These are phyloP conservation scores for Eucalyptus marginata DNA, from an alignment of 345 rosid species.

Conservation along the genomic window DNA sequence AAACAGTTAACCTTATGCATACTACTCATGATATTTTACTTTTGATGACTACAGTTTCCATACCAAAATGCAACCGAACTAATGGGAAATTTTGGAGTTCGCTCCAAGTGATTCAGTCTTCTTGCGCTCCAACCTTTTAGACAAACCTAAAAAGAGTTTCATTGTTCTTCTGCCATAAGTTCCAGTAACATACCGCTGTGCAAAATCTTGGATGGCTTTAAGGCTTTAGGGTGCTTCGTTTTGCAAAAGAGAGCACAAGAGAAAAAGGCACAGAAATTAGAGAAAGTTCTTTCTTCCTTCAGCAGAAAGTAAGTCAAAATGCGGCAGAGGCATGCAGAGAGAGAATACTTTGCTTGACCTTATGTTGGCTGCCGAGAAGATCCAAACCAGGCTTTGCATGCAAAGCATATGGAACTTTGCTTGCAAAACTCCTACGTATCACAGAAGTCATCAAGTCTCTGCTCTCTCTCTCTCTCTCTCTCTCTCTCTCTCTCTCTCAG, in stretches of 20 bases:
- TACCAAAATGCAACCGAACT: not conserved
- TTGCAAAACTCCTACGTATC: not conserved
- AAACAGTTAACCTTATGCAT: not conserved
- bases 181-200: not conserved
- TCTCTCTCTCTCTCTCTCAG: not conserved
- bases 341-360: slow-evolving; percentile 21
- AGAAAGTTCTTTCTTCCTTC: not conserved
- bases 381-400: slow-evolving; percentile 12
- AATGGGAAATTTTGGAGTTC: not conserved
- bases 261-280: not conserved
- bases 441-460: not conserved
- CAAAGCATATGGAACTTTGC: slow-evolving; percentile 27
- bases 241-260: not conserved
- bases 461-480: no score
- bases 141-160: not conserved
- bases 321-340: not conserved
- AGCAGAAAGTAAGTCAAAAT: not conserved
- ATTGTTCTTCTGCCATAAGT: not conserved
- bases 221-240: not conserved
- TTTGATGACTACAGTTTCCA: not conserved
- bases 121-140: not conserved
- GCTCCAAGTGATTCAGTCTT: no score
- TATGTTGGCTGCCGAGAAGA: not conserved
- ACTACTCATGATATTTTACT: not conserved
- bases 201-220: not conserved